Evolutionary conservation across 2,329 filamentous ascomycete genomes (phyloP), one percentile per base, ranked within the genome.

Genomic region (Cercospora sp.): DNA sequence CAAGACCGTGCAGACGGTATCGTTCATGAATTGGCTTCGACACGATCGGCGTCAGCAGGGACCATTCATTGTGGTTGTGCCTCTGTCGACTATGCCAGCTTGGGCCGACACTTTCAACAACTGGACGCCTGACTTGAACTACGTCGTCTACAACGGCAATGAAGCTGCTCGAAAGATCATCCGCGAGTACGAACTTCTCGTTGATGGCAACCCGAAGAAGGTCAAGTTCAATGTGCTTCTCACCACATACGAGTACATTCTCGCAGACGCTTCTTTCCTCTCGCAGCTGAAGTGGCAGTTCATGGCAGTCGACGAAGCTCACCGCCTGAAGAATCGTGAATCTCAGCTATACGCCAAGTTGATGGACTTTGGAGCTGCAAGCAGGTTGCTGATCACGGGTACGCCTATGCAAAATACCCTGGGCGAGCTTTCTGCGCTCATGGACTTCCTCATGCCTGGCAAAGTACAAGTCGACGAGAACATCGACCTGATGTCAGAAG

Each of bases 101-200:
- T 99, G 95, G 95, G 95, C 93, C 57, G 95, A 99, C 76, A 99
- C 95, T 0, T 97, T 99, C 80, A 95, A 97, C 79, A 85, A 91
- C 71, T 99, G 95, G 95, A 90, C 95, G 2, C 95, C 95, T 0
- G 94, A 98, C 77, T 81, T 98, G 70, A 98, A 99, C 80, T 98
- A 97, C 79, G 92, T 99, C 67, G 92, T 97, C 63, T 99, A 99
- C 80, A 92, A 94, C 63, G 95, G 96, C 61, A 94, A 93, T 64
- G 91, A 95, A 78, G 87, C 90, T 36, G 90, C 95, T 33, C 91
- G 96, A 55, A 90, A 86, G 72, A 94, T 93, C 73, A 96, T 99
- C 70, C 89, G 91, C 42, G 92, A 98, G 57, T 90, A 97, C 75
- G 95, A 99, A 79, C 84, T 99, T 53, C 87, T 97, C 66, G 86